Evolutionary conservation across 2,329 filamentous ascomycete species (phyloP).

Genomic region (Ophiosphaerella narmari): DNA sequence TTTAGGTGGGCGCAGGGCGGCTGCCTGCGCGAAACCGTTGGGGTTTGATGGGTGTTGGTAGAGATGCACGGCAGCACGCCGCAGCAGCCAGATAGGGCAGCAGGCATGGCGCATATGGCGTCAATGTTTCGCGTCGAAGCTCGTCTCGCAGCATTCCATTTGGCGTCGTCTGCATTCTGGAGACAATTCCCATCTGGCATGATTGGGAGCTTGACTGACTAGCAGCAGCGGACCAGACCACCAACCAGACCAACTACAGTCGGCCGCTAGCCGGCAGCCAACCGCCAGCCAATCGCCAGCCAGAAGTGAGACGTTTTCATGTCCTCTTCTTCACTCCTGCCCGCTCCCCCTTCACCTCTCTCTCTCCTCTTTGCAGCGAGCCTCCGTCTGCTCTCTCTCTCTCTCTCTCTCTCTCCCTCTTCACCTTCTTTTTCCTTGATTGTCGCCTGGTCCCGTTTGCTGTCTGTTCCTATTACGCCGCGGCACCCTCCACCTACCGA

Average conservation of each 20-base stretch:
- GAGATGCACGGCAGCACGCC: not conserved
- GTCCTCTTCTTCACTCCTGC: constrained; percentile 10
- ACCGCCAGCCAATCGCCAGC: not conserved
- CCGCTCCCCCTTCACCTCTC: constrained; percentile 7
- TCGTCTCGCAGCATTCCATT: no score
- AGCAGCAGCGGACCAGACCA: not conserved
- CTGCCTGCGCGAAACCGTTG: constrained; percentile 14
- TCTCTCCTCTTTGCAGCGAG: constrained; percentile 10
- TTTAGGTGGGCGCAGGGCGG: constrained; percentile 1
- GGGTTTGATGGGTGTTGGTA: constrained; percentile 9
- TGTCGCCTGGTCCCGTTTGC: constrained; percentile 27
- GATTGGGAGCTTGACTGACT: no score
- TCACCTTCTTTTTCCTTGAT: constrained; percentile 15
- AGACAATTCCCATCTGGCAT: no score
- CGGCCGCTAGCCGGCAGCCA: constrained; percentile 6
- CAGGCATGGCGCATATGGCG: no score
- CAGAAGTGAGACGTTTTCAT: not conserved
- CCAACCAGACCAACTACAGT: not conserved
- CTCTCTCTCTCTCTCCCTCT: no score
- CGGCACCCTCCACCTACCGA: not conserved
- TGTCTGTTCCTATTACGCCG: constrained; percentile 23
- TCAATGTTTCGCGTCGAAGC: no score
- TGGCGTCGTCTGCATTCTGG: no score
- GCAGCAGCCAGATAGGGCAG: no score
- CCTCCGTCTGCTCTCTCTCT: constrained; percentile 10